Evolutionary conservation across 2,329 filamentous ascomycete species (phyloP).

Genomic region (Stromatinia cepivora): DNA sequence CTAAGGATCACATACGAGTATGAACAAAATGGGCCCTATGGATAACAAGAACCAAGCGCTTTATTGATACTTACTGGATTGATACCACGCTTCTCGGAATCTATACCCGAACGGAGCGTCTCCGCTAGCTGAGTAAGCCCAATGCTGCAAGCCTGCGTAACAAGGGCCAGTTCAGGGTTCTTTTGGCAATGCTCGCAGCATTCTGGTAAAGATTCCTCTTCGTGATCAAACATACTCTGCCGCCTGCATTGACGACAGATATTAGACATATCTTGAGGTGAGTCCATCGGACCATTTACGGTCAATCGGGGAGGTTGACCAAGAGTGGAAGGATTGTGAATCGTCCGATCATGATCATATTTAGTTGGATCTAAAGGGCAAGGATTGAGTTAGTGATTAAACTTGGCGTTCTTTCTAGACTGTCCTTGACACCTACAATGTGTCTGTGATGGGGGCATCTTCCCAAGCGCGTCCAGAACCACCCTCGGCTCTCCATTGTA

Average conservation of each 20-base stretch:
- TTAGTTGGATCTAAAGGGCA: slow-evolving; percentile 26
- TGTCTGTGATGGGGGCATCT: slow-evolving; percentile 25
- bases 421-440: slow-evolving; percentile 28
- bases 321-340: slow-evolving; percentile 25
- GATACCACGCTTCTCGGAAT: slow-evolving; percentile 32
- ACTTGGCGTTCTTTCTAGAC: neutral
- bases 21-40: neutral
- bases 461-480: slow-evolving; percentile 28
- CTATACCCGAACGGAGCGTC: slow-evolving; percentile 36
- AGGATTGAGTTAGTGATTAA: slow-evolving; percentile 26
- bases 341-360: slow-evolving; percentile 26
- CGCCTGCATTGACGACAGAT: slow-evolving; percentile 35
- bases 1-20: neutral
- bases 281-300: slow-evolving; percentile 11
- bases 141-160: slow-evolving; percentile 33
- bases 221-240: slow-evolving; percentile 28
- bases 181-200: slow-evolving; percentile 33
- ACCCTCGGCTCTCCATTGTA: slow-evolving; percentile 28
- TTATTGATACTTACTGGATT: slow-evolving; percentile 34
- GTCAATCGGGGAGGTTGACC: neutral
- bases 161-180: slow-evolving; percentile 32
- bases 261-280: slow-evolving; percentile 26
- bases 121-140: slow-evolving; percentile 38
- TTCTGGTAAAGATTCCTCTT: slow-evolving; percentile 25
- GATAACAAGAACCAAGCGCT: neutral